Conservation (phyloP, 2,329 filamentous ascomycete species). For the Phaeomoniella chlamydospora region DNA sequence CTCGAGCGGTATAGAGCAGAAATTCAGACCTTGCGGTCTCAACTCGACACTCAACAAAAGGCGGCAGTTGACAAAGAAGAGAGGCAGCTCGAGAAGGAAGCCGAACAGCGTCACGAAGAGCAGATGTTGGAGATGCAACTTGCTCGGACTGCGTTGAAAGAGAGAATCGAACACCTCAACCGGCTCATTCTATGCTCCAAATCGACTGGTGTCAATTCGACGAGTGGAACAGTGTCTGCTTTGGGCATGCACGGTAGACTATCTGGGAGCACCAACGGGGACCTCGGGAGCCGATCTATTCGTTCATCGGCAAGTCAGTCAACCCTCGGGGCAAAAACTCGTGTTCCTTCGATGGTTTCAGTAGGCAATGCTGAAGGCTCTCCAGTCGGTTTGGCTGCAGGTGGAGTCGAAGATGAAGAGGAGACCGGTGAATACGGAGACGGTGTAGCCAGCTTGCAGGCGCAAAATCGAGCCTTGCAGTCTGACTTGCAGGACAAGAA, state of each 20-base stretch:
- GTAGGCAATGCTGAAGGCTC: constrained; percentile 11
- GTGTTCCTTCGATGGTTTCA: constrained; percentile 55
- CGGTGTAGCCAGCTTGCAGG: constrained; percentile 63
- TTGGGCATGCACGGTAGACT: constrained; percentile 50
- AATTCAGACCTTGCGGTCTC: constrained; percentile 64
- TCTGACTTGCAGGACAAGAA: constrained; percentile 95
- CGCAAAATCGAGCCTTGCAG: constrained; percentile 86
- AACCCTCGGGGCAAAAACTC: constrained; percentile 30
- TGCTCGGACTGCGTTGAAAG: constrained; percentile 85
- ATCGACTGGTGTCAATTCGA: constrained; percentile 74
- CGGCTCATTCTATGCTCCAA: constrained; percentile 90
- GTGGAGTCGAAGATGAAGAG: constrained; percentile 44
- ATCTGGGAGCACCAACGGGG: constrained; percentile 26
- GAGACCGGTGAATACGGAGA: constrained; percentile 72
- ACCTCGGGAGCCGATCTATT: constrained; percentile 35
- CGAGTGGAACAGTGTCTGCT: constrained; percentile 54
- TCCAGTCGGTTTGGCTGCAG: constrained; percentile 11
- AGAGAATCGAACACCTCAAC: constrained; percentile 94
- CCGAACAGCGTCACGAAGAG: constrained; percentile 78
- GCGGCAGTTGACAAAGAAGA: constrained; percentile 48
- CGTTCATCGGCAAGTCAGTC: constrained; percentile 60
- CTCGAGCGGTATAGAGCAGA: constrained; percentile 90
- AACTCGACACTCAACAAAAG: constrained; percentile 73
- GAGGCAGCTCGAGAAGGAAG: constrained; percentile 67
- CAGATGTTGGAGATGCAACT: constrained; percentile 98